Conservation (phyloP, 805 yeast genomes). For the Ogataea trehaloabstinens region DNA sequence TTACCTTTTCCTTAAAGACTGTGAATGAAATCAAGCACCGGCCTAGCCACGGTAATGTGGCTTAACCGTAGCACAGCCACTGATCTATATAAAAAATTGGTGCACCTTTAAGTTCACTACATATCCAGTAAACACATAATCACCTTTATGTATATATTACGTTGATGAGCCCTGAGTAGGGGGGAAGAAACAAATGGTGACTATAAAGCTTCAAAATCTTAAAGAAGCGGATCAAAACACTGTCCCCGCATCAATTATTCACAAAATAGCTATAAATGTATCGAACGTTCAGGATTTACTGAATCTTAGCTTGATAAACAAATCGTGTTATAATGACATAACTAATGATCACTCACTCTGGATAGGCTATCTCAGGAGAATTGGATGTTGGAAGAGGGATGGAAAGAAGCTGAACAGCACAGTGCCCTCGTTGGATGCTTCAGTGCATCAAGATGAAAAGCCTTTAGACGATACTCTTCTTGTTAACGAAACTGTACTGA, state of each 20-base stretch:
- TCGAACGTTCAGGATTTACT: constrained; percentile 25
- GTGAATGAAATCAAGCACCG: neutral
- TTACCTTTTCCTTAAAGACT: neutral
- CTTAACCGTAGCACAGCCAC: too few species aligned
- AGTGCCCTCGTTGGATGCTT: neutral
- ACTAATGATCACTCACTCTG: constrained; percentile 23
- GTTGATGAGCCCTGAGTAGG: too few species aligned
- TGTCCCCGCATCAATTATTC: constrained; percentile 17
- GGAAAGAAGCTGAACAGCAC: neutral
- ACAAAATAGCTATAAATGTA: constrained; percentile 21
- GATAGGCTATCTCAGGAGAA: constrained; percentile 21
- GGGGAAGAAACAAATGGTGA: neutral
- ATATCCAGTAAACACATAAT: too few species aligned
- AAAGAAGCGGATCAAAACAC: constrained; percentile 1
- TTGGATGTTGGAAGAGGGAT: constrained; percentile 24
- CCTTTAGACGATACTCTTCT: constrained; percentile 10
- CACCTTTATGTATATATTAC: too few species aligned
- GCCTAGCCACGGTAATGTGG: too few species aligned
- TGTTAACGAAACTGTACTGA: constrained; percentile 18
- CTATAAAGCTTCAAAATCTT: neutral
- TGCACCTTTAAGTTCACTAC: too few species aligned
- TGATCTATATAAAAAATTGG: too few species aligned
- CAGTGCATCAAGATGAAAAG: neutral
- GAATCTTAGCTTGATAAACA: constrained; percentile 27
- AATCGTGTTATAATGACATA: constrained; percentile 24